These are phyloP conservation scores for Akebia trifoliata DNA, from an alignment of 164 flowering plant species.

Conservation along the genomic window DNA sequence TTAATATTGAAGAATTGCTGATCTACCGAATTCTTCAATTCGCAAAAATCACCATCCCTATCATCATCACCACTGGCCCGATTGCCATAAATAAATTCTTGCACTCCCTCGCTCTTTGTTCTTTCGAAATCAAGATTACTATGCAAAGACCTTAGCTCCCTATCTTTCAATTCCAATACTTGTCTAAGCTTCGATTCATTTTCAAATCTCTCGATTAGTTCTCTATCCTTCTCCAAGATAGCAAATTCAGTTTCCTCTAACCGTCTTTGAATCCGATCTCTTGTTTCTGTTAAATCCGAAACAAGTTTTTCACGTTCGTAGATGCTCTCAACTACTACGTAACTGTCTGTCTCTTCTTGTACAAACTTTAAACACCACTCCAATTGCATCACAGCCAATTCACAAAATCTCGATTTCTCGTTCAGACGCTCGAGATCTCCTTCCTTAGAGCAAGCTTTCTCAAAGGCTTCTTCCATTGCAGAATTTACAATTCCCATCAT, in stretches of 20 bases:
- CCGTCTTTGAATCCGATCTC: slow-evolving; percentile 56
- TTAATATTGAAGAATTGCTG: slow-evolving; percentile 51
- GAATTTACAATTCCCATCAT: slow-evolving; percentile 69
- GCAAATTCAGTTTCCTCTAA: slow-evolving; percentile 48
- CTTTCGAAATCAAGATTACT: slow-evolving; percentile 29
- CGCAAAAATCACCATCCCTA: slow-evolving; percentile 36
- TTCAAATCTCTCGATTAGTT: slow-evolving; percentile 40
- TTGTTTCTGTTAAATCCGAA: slow-evolving; percentile 42
- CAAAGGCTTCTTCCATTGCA: slow-evolving; percentile 72
- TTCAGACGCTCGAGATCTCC: slow-evolving; percentile 54
- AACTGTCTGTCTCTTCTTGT: slow-evolving; percentile 45
- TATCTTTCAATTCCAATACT: slow-evolving; percentile 49
- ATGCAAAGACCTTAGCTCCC: slow-evolving; percentile 35
- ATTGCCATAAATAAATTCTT: slow-evolving; percentile 15
- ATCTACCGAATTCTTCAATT: slow-evolving; percentile 51
- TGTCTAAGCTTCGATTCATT: slow-evolving; percentile 49
- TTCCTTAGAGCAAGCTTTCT: slow-evolving; percentile 47
- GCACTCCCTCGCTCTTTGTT: slow-evolving; percentile 25
- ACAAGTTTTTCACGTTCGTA: slow-evolving; percentile 41
- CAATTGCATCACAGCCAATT: slow-evolving; percentile 67
- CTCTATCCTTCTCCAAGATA: slow-evolving; percentile 51
- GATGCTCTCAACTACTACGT: slow-evolving; percentile 26
- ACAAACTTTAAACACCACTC: slow-evolving; percentile 65
- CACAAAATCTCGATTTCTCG: slow-evolving; percentile 71
- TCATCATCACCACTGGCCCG: slow-evolving; percentile 22